A percentile compares a stretch with the other conserved stretches of the same genome.
phyloP scores from a whole-genome alignment of 148 eudicot species.

The Selenicereus undatus region DNA sequence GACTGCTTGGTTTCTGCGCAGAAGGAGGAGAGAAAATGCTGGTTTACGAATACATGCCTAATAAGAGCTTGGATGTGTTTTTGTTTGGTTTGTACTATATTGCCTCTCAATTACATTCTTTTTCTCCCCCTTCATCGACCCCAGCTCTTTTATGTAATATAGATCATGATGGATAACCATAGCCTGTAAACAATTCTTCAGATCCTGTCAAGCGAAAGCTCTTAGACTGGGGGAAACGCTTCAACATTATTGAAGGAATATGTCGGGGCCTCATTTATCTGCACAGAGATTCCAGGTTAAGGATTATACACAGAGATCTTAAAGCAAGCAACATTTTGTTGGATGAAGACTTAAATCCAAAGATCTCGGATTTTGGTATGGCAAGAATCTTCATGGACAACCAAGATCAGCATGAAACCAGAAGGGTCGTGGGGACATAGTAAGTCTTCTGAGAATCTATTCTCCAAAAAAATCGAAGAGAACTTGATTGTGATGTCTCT shows the following conservation, averaged over 20 bases:
- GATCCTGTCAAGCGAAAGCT: constrained; percentile 21
- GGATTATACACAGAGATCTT: constrained; percentile 30
- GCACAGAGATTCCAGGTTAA: constrained; percentile 31
- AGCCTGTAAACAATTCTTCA: background rate
- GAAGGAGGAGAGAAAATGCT: constrained; percentile 28
- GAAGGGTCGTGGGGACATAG: constrained; percentile 34
- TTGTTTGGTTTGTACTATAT: constrained; percentile 22
- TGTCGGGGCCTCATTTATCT: constrained; percentile 32
- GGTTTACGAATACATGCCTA: constrained; percentile 32
- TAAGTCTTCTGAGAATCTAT: constrained; percentile 4
- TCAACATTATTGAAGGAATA: constrained; percentile 35
- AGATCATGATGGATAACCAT: background rate
- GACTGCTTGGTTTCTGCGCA: constrained; percentile 27
- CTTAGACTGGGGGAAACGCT: constrained; percentile 30
- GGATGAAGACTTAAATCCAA: constrained; percentile 30
- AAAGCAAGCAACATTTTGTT: constrained; percentile 35
- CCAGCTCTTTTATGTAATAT: background rate
- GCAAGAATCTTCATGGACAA: constrained; percentile 31
- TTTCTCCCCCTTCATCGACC: background rate
- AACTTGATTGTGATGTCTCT: background rate
- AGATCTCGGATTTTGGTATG: constrained; percentile 36
- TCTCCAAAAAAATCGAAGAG: background rate
- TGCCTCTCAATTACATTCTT: background rate
- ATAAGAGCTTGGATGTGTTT: constrained; percentile 27
- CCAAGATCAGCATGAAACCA: constrained; percentile 31